Conservation (phyloP, 768 basidiomycete species). For the Leccinum truebloodii region DNA sequence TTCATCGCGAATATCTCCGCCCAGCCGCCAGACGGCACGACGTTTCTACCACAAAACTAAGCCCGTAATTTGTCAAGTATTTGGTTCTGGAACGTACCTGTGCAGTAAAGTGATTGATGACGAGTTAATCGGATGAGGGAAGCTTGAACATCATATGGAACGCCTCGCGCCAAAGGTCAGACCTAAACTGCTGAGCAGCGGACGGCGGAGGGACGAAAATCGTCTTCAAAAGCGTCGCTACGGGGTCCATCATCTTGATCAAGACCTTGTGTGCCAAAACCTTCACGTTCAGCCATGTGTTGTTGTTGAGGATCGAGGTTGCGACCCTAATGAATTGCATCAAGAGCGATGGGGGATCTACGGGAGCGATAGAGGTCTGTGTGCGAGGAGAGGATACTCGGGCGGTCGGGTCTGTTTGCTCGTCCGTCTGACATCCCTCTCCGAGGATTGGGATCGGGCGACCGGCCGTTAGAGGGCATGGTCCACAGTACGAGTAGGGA, state of each 20-base stretch:
- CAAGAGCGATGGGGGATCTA: slow-evolving; percentile 47
- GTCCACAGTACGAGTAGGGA: too few relatives aligned
- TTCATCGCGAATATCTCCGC: slow-evolving; percentile 92
- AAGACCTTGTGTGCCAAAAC: slow-evolving; percentile 85
- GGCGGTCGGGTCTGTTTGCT: too few relatives aligned
- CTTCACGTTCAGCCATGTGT: slow-evolving; percentile 93
- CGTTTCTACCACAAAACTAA: slow-evolving; percentile 63
- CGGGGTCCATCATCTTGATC: slow-evolving; percentile 84
- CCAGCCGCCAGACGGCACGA: slow-evolving; percentile 91
- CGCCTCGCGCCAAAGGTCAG: slow-evolving; percentile 76
- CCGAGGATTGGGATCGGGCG: too few relatives aligned
- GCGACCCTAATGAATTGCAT: slow-evolving; percentile 80
- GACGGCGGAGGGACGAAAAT: slow-evolving; percentile 77
- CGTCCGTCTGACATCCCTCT: too few relatives aligned
- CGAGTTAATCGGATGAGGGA: slow-evolving; percentile 85
- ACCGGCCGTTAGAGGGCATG: too few relatives aligned
- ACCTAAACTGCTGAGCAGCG: slow-evolving; percentile 67
- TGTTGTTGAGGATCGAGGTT: slow-evolving; percentile 77
- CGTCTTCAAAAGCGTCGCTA: slow-evolving; percentile 72
- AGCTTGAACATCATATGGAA: slow-evolving; percentile 83
- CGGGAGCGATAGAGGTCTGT: too few relatives aligned
- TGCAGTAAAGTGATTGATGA: slow-evolving; percentile 93
- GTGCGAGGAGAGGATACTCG: too few relatives aligned
- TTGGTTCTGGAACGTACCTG: slow-evolving; percentile 55
- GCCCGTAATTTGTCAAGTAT: not conserved